Base-by-base conservation (phyloP, 495 filamentous ascomycete genomes). In the Podospora sp. region DNA sequence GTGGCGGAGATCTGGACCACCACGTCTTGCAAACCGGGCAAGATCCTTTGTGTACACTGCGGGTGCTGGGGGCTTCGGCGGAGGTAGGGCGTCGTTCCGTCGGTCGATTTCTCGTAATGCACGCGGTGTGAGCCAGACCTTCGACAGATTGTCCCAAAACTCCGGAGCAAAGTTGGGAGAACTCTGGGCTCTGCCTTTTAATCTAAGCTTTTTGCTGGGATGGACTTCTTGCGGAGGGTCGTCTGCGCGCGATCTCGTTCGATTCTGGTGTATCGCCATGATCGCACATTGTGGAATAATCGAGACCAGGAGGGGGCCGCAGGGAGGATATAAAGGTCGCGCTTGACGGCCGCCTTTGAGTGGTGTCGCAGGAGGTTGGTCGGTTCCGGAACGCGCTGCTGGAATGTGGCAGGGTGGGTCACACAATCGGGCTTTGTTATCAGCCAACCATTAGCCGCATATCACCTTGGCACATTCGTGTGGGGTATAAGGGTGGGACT, bases 31-130 rank as follows among this genome's bases (percentile, higher is more conserved):
- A 60, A 70, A 70, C 63, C 66, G 65, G 51, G 25, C 58, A 72
- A 63, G 67, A 70, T 67, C 24, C 0, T 59, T 52, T 52, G 63
- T 60, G 63, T 62, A 65, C 35, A 66, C 35, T 62, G 63, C 60
- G 33, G 53, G 66, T 67, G 60, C 26, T 27, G 60, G 51, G 58
- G 53, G 67, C 24, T 27, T 62, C 33, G 61, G 25, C 21, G 57
- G 35, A 59, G 63, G 63, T 49, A 21, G 62, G 55, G 53, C 59
- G 25, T 60, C 63, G 64, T 75, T 79, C 58, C 71, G 69, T 59
- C 74, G 73, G 65, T 78, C 75, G 33, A 77, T 68, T 68, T 79
- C 77, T 73, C 75, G 72, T 52, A 78, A 68, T 60, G 76, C 73
- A 50, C 67, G 67, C 67, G 7, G 66, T 1, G 74, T 79, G 33